phyloP scores from a whole-genome alignment of 1,284 basidiomycete species.

The Kalmanozyma brasiliensis region DNA sequence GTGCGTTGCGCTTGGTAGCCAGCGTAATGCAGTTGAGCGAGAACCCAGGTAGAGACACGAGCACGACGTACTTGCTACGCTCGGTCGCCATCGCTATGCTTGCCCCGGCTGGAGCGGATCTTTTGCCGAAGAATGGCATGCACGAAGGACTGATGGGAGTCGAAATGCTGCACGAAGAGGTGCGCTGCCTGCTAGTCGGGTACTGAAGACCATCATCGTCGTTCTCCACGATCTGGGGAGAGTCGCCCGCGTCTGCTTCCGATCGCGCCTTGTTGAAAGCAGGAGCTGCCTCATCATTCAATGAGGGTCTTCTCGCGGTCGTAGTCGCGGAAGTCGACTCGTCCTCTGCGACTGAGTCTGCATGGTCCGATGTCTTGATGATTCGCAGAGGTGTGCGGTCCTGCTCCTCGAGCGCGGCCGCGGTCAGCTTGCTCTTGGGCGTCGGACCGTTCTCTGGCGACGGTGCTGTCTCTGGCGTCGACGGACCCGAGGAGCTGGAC shows the following conservation, averaged over 20 bases:
- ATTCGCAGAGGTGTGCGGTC: too few species aligned
- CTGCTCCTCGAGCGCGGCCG: too few species aligned
- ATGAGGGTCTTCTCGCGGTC: too few species aligned
- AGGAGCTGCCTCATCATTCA: neutral
- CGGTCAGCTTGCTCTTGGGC: too few species aligned
- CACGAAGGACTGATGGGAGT: slow-evolving; percentile 45
- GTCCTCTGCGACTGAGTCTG: slow-evolving; percentile 28
- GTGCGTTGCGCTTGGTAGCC: slow-evolving; percentile 56
- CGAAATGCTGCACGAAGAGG: slow-evolving; percentile 46
- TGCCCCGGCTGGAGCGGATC: slow-evolving; percentile 56
- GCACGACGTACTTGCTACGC: slow-evolving; percentile 37
- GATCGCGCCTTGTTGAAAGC: slow-evolving; percentile 10
- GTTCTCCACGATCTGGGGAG: neutral
- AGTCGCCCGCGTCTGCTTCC: slow-evolving; percentile 10
- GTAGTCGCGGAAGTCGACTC: slow-evolving; percentile 35
- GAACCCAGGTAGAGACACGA: slow-evolving; percentile 58
- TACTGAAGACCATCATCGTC: slow-evolving; percentile 7
- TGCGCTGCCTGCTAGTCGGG: slow-evolving; percentile 22
- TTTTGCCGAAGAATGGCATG: slow-evolving; percentile 51
- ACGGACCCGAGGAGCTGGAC: slow-evolving; percentile 17
- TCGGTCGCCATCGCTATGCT: slow-evolving; percentile 52
- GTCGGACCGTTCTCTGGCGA: too few species aligned
- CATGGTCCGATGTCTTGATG: too few species aligned
- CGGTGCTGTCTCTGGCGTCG: slow-evolving; percentile 34
- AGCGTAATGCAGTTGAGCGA: slow-evolving; percentile 61